phyloP scores from a whole-genome alignment of 805 yeast genomes.

The Hanseniaspora clermontiae region DNA sequence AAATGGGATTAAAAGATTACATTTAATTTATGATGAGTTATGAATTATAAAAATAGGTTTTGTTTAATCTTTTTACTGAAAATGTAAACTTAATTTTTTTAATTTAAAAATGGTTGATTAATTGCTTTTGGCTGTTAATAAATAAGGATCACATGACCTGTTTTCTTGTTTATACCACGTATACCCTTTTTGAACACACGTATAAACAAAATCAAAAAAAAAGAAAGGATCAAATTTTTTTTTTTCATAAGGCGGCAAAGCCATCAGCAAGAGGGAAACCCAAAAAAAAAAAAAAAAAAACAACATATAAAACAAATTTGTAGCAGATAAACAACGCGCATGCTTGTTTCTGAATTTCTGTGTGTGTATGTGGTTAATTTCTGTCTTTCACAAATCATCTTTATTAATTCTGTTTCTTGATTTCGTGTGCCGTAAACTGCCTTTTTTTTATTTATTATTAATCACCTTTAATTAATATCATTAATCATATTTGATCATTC shows the following conservation, averaged over 20 bases:
- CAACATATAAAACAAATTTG: not conserved
- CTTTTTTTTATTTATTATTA: no score
- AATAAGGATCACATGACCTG: constrained; percentile 27
- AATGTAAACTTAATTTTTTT: not conserved
- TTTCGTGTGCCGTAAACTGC: no score
- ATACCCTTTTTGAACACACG: not conserved
- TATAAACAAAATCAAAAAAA: not conserved
- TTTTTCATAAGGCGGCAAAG: not conserved
- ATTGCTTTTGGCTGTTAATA: no score
- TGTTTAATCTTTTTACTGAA: no score
- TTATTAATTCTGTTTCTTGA: no score
- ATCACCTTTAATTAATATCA: no score
- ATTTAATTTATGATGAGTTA: not conserved
- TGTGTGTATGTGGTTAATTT: not conserved
- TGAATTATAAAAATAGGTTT: no score
- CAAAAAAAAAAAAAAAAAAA: not conserved
- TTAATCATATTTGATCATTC: no score
- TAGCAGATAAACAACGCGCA: not conserved
- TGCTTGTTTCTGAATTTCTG: not conserved
- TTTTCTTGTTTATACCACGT: not conserved
- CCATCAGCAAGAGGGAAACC: not conserved
- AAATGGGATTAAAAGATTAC: not conserved
- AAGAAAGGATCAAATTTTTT: not conserved
- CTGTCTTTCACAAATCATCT: not conserved
- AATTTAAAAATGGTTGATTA: no score